phyloP scores from a whole-genome alignment of 306 rosid species.

The Vigna radiata region DNA sequence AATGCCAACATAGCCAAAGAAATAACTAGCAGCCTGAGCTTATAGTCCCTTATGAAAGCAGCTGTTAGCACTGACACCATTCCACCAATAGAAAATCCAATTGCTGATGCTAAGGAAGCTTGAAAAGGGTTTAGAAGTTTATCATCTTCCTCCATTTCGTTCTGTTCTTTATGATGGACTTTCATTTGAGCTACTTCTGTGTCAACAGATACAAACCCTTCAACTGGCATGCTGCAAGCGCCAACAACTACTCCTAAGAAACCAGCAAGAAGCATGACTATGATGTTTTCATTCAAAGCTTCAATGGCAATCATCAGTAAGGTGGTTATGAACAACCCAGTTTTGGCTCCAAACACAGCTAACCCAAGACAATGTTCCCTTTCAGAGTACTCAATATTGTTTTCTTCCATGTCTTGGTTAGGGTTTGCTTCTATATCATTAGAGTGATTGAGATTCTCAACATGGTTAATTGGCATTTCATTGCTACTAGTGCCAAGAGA shows the following conservation, averaged over 20 bases:
- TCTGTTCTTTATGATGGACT: not conserved
- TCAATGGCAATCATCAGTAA: constrained; percentile 73
- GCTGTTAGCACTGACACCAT: constrained; percentile 61
- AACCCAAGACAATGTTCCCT: constrained; percentile 65
- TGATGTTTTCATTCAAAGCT: constrained; percentile 55
- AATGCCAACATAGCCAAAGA: constrained; percentile 55
- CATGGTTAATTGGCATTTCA: constrained; percentile 39
- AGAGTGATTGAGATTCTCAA: constrained; percentile 39
- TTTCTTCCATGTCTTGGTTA: constrained; percentile 35
- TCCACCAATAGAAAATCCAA: constrained; percentile 67
- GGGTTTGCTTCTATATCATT: constrained; percentile 37
- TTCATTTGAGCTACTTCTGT: constrained; percentile 55
- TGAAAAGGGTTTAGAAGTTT: constrained; percentile 56
- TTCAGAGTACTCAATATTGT: constrained; percentile 49
- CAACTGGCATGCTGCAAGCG: constrained; percentile 72
- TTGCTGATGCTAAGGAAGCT: constrained; percentile 65
- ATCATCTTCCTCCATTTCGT: constrained; percentile 41
- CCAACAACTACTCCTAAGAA: constrained; percentile 67
- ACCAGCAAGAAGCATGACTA: constrained; percentile 61
- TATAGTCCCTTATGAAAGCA: constrained; percentile 49
- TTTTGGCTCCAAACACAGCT: constrained; percentile 66
- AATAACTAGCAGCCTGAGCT: constrained; percentile 56
- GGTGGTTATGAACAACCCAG: constrained; percentile 62
- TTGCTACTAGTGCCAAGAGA: constrained; percentile 37
- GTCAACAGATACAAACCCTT: constrained; percentile 69